phyloP scores from a whole-genome alignment of 169 alveolate species.

The Cryptosporidium muris region DNA sequence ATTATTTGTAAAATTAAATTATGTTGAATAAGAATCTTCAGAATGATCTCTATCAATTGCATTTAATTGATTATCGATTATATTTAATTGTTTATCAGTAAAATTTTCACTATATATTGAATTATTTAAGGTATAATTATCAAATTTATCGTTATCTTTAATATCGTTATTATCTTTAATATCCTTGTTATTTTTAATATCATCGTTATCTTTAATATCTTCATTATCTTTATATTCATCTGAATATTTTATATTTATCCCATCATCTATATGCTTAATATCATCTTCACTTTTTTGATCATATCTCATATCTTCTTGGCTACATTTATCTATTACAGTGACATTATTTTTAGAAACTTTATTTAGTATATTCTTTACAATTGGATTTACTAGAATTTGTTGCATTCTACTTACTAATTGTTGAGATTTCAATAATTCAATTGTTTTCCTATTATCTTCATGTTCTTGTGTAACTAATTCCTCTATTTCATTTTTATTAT shows the following conservation, averaged over 20 bases:
- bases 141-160: not conserved
- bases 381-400: constrained; percentile 16
- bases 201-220: not conserved
- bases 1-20: too few species aligned
- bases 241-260: not conserved
- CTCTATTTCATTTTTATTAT: constrained; percentile 1
- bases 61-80: too few species aligned
- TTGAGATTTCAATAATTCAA: too few species aligned
- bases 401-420: constrained; percentile 8
- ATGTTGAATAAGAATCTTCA: too few species aligned
- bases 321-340: not conserved
- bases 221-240: not conserved
- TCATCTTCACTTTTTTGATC: not conserved
- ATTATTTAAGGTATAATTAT: not conserved
- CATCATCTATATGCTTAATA: not conserved
- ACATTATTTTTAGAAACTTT: not conserved
- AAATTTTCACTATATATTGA: not conserved
- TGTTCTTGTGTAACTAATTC: constrained; percentile 1
- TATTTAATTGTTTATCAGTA: not conserved
- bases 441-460: too few species aligned
- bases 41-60: too few species aligned
- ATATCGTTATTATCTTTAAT: not conserved
- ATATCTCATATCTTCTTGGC: not conserved
- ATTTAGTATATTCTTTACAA: constrained; percentile 24
- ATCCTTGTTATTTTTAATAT: not conserved